phyloP scores from a whole-genome alignment of 345 rosid genomes.

The Isatis tinctoria region DNA sequence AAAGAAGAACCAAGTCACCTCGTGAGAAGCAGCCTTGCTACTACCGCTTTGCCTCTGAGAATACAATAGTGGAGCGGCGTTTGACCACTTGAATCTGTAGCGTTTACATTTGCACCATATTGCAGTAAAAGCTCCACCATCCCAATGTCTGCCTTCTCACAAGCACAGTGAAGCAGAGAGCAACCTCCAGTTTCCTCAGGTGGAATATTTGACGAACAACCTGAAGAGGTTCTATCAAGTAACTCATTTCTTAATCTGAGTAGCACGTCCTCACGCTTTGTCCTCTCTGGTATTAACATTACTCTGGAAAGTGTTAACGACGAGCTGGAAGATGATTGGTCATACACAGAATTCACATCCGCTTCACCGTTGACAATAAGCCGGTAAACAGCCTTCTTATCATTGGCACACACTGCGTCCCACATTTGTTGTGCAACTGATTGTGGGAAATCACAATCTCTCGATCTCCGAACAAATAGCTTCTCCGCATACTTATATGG shows the following conservation, averaged over 20 bases:
- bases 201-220: constrained; percentile 51
- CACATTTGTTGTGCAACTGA: constrained; percentile 65
- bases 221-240: constrained; percentile 57
- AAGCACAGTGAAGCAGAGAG: constrained; percentile 90
- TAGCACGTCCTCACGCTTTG: constrained; percentile 48
- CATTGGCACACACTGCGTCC: constrained; percentile 88
- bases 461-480: constrained; percentile 73
- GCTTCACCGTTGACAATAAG: constrained; percentile 71
- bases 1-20: constrained; percentile 50
- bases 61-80: constrained; percentile 79
- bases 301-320: constrained; percentile 84
- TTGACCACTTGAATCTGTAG: constrained; percentile 72
- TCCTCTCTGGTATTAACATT: constrained; percentile 73
- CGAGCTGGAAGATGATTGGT: constrained; percentile 56
- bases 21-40: constrained; percentile 76
- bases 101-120: constrained; percentile 83
- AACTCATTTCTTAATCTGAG: constrained; percentile 57
- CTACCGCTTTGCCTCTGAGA: constrained; percentile 49
- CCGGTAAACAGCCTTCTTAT: constrained; percentile 86
- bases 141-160: constrained; percentile 91
- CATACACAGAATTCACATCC: constrained; percentile 63
- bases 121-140: constrained; percentile 96
- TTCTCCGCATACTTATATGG: constrained; percentile 79
- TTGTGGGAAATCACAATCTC: constrained; percentile 49
- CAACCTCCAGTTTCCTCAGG: constrained; percentile 70